phyloP scores from a whole-genome alignment of 2,329 filamentous ascomycete species.

The Polytolypa hystricis region DNA sequence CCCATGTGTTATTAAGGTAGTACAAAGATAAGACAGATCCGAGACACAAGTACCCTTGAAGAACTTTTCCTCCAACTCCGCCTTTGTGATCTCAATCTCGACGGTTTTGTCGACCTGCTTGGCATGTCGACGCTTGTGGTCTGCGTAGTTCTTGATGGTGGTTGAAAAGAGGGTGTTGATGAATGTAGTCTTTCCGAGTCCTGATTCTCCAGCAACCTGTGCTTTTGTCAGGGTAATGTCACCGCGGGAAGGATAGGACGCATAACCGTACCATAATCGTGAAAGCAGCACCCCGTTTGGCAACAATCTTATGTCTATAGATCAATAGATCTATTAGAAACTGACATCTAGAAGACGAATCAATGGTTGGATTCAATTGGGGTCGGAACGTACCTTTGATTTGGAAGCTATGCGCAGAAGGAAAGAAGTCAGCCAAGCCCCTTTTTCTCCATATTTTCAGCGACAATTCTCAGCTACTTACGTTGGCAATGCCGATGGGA shows the following conservation, averaged over 20 bases:
- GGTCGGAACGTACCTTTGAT: constrained; percentile 53
- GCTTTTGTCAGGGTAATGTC: too few species aligned
- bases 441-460: too few species aligned
- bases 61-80: constrained; percentile 99
- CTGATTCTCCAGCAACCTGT: constrained; percentile 95
- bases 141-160: constrained; percentile 99
- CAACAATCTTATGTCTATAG: constrained; percentile 57
- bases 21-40: not conserved
- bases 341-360: not conserved
- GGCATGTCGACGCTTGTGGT: constrained; percentile 97
- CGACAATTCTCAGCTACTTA: too few species aligned
- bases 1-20: constrained; percentile 6
- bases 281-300: constrained; percentile 87
- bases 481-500: constrained; percentile 65
- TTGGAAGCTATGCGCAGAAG: constrained; percentile 48
- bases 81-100: constrained; percentile 99
- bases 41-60: constrained; percentile 75
- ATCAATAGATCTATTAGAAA: too few species aligned
- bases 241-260: constrained; percentile 10
- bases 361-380: not conserved
- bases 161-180: constrained; percentile 99
- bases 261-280: constrained; percentile 78
- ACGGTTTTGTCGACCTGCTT: constrained; percentile 99
- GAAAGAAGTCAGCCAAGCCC: constrained; percentile 22
- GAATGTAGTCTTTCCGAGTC: constrained; percentile 97